Conservation (phyloP, 192 early-diverging fungal genomes). For the Umbelopsis sp. region DNA sequence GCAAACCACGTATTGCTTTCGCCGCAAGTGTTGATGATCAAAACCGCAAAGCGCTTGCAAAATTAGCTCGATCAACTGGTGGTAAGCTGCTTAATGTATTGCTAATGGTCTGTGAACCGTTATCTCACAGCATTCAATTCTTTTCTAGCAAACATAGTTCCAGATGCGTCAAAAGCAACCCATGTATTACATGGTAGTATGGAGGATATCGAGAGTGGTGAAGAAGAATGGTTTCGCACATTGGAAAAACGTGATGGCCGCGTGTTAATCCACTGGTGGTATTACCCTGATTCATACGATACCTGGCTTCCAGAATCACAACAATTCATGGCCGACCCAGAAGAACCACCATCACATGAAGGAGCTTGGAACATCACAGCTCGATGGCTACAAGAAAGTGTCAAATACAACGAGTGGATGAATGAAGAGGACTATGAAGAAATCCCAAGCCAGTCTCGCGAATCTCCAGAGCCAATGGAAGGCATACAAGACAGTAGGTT, state of each 20-base stretch:
- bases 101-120: not conserved
- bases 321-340: slow-evolving; percentile 63
- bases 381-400: slow-evolving; percentile 79
- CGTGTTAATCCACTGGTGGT: slow-evolving; percentile 80
- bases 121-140: not conserved
- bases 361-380: slow-evolving; percentile 71
- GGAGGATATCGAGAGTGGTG: slow-evolving; percentile 44
- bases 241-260: slow-evolving; percentile 58
- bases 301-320: slow-evolving; percentile 66
- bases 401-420: slow-evolving; percentile 78
- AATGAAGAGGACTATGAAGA: slow-evolving; percentile 87
- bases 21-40: slow-evolving; percentile 29
- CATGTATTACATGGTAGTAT: slow-evolving; percentile 50
- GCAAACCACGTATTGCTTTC: slow-evolving; percentile 45
- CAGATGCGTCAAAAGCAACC: slow-evolving; percentile 34
- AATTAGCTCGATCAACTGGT: slow-evolving; percentile 34
- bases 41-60: slow-evolving; percentile 38
- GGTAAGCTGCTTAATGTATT: slow-evolving; percentile 30
- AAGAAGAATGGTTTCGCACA: slow-evolving; percentile 64
- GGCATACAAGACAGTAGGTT: not conserved
- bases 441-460: not conserved
- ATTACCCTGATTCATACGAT: slow-evolving; percentile 82
- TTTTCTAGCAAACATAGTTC: slow-evolving; percentile 31
- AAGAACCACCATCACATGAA: slow-evolving; percentile 58
- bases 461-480: slow-evolving; percentile 4